Base-by-base conservation (phyloP, 2,329 filamentous ascomycete genomes). In the Rachicladosporium sp. region DNA sequence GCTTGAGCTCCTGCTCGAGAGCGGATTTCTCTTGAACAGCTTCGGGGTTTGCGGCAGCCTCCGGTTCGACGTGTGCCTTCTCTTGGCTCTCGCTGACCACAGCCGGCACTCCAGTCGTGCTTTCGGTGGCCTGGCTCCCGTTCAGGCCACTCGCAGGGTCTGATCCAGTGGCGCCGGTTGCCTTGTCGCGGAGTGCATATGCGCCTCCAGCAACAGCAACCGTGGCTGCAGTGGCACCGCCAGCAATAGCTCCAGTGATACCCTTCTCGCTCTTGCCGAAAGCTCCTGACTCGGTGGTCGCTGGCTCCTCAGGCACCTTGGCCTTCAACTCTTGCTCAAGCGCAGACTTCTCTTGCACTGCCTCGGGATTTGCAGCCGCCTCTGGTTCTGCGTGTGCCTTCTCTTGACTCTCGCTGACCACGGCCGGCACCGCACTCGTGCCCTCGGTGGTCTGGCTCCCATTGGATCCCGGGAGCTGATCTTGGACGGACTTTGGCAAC, bases 31-130 rank as follows among this genome's bases (percentile, higher is more conserved):
- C 47, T 15, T 13, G 61, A 51, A 43, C 51, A 53, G 80, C 80
- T 29, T 73, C 67, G 21, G 74, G 62, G 41, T 76, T 67, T 32
- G 70, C 78, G 46, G 77, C 77, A 6, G 82, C 80, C 56, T 84
- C 81, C n/a, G 80, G 74, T 3, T 67, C 64, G 33, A 68, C 66
- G 38, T 73, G 62, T 11, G 80, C 79, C 57, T 77, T 72, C 50
- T 76, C 67, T 54, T 86, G 80, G 62, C 78, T 83, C 53, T 84
- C 73, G 55, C 73, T 78, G 38, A 87, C 82, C 32, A 80, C 61
- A 45, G 74, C 70, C 23, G 79, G 78, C 8, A 74, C 72, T 23
- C 53, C 56, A 46, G 61, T 61, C 15, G 54, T 54, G 23, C 23
- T 8, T 8, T 27, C 23, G 10, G 33, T 12, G 12, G 32, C 33